These are phyloP conservation scores for Globisporangium takayamanum DNA, from an alignment of 352 stramenopile genomes.

Conservation along the genomic window DNA sequence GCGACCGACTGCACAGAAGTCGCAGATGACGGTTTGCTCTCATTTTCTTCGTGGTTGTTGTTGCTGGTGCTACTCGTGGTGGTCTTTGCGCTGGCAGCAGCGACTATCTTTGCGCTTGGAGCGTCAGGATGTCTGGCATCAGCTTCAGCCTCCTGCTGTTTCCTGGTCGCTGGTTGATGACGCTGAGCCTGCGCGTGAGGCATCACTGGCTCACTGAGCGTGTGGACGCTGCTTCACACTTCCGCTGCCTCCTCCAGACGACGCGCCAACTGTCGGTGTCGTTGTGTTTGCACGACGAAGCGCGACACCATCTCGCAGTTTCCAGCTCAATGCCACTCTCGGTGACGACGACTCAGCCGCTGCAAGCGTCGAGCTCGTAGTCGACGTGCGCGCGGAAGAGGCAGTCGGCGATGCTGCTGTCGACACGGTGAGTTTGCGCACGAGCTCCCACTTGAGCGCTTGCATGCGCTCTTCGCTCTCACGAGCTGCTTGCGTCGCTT, in stretches of 20 bases:
- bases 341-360: conserved; percentile 16
- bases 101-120: not conserved
- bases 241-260: not conserved
- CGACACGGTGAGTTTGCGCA: conserved; percentile 37
- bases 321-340: conserved; percentile 42
- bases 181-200: not conserved
- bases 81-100: not conserved
- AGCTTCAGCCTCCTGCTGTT: not conserved
- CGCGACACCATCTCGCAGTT: conserved; percentile 38
- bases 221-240: conserved; percentile 2
- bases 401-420: conserved; percentile 1
- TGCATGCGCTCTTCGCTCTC: conserved; percentile 62
- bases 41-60: conserved; percentile 4
- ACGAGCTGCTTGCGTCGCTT: conserved; percentile 22
- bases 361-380: conserved; percentile 5
- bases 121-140: too few relatives aligned
- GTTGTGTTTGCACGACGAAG: conserved; percentile 22
- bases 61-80: not conserved
- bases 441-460: conserved; percentile 68
- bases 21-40: not conserved
- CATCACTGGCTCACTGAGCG: conserved; percentile 8
- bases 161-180: not conserved
- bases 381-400: conserved; percentile 5
- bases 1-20: not conserved
- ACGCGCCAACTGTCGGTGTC: not conserved